phyloP scores from a whole-genome alignment of 1,139 yeast species.

The Chernovozyma sophiae-reginae region DNA sequence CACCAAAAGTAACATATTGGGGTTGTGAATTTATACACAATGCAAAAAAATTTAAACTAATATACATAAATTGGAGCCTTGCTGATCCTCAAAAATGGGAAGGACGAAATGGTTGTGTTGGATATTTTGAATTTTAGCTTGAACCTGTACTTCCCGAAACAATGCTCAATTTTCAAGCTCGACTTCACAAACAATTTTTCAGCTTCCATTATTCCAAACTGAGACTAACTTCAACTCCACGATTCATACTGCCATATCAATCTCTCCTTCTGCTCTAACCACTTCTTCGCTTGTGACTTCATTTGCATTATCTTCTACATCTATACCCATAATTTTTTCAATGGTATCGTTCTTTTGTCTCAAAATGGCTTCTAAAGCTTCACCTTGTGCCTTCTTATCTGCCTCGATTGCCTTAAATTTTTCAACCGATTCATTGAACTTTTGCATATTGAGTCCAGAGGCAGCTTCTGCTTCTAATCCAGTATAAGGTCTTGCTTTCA shows the following conservation, averaged over 20 bases:
- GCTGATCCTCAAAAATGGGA: too few species aligned
- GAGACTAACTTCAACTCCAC: too few species aligned
- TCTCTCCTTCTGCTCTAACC: slow-evolving; percentile 5
- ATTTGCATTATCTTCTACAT: slow-evolving; percentile 16
- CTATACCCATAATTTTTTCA: slow-evolving; percentile 31
- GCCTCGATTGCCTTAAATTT: slow-evolving; percentile 43
- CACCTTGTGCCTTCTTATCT: slow-evolving; percentile 35
- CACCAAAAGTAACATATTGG: too few species aligned
- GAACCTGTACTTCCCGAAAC: too few species aligned
- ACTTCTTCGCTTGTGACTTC: slow-evolving; percentile 6
- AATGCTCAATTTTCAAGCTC: too few species aligned
- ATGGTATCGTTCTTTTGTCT: slow-evolving; percentile 38
- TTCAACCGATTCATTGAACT: slow-evolving; percentile 61
- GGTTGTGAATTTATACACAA: too few species aligned
- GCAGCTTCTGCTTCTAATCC: slow-evolving; percentile 90
- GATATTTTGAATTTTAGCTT: too few species aligned
- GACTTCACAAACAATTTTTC: too few species aligned
- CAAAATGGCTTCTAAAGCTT: slow-evolving; percentile 30
- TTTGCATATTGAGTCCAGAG: slow-evolving; percentile 68
- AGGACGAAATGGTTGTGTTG: too few species aligned
- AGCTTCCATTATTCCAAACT: too few species aligned
- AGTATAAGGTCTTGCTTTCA: slow-evolving; percentile 78
- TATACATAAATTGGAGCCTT: too few species aligned
- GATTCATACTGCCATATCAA: slow-evolving; percentile 4
- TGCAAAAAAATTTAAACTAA: too few species aligned